Conservation (phyloP, 768 basidiomycete species). For the Auriscalpium vulgare region DNA sequence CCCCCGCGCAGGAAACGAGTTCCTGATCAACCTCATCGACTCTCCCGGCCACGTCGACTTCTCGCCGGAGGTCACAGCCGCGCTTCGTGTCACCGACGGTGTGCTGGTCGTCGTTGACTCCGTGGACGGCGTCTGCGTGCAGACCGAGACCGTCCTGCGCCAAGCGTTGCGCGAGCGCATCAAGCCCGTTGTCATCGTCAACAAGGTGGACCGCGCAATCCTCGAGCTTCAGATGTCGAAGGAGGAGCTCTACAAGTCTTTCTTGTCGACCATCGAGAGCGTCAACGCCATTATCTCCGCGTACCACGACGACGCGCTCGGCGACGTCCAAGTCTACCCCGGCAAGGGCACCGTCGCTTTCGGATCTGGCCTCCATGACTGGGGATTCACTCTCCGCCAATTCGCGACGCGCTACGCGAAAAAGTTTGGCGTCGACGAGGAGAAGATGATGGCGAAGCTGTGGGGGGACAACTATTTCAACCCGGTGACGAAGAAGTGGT, state of each 20-base stretch:
- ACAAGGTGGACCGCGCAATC: conserved; percentile 99
- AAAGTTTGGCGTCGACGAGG: conserved; percentile 98
- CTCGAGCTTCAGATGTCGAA: conserved; percentile 97
- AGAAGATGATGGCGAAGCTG: conserved; percentile 94
- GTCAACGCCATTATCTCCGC: conserved; percentile 99
- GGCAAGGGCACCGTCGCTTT: conserved; percentile 98
- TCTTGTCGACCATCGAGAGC: conserved; percentile 93
- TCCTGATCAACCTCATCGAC: conserved; percentile 99
- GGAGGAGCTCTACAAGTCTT: conserved; percentile 95
- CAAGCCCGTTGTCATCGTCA: conserved; percentile 98
- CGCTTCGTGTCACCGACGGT: conserved; percentile 99
- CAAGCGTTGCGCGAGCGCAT: conserved; percentile 97
- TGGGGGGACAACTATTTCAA: conserved; percentile 99
- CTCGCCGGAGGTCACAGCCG: conserved; percentile 99
- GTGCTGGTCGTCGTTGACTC: conserved; percentile 99
- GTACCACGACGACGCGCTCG: conserved; percentile 82
- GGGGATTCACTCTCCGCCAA: conserved; percentile 98
- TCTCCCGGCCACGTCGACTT: conserved; percentile 99
- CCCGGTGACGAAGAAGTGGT: conserved; percentile 94
- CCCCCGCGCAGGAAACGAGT: conserved; percentile 65
- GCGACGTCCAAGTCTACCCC: conserved; percentile 98
- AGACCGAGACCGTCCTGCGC: conserved; percentile 98
- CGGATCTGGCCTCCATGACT: conserved; percentile 98
- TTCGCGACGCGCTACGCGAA: conserved; percentile 93
- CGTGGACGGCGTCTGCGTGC: conserved; percentile 98